Evolutionary conservation across 1,139 yeast genomes (phyloP).

Genomic region (Yamadazyma epiphylla): DNA sequence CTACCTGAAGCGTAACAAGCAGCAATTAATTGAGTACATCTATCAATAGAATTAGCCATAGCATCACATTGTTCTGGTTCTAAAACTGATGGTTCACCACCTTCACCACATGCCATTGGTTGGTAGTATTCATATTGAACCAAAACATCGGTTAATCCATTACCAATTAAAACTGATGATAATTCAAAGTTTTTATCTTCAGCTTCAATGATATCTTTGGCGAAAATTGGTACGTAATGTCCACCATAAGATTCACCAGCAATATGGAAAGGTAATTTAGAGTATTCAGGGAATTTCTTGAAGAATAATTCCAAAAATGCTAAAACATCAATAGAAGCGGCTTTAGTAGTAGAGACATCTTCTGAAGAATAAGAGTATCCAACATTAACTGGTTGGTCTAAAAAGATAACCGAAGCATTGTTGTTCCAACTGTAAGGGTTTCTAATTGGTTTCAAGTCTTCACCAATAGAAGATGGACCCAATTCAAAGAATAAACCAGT

Average conservation of each 20-base stretch:
- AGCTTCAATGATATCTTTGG: constrained; percentile 79
- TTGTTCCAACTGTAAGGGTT: constrained; percentile 43
- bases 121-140: constrained; percentile 84
- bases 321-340: constrained; percentile 91
- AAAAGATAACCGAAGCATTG: constrained; percentile 43
- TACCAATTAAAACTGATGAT: constrained; percentile 88
- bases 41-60: constrained; percentile 70
- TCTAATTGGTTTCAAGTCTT: constrained; percentile 30
- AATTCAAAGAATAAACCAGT: constrained; percentile 43
- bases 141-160: constrained; percentile 92
- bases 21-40: constrained; percentile 77
- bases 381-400: constrained; percentile 47
- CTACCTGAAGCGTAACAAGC: constrained; percentile 77
- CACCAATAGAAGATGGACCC: constrained; percentile 38
- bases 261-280: constrained; percentile 75
- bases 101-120: constrained; percentile 97
- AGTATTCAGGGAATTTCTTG: constrained; percentile 84
- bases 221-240: constrained; percentile 93
- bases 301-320: constrained; percentile 89
- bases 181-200: constrained; percentile 76
- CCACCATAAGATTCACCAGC: constrained; percentile 99
- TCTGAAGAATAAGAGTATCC: constrained; percentile 79
- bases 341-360: constrained; percentile 68
- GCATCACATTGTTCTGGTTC: constrained; percentile 74
- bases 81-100: constrained; percentile 82